A percentile compares a stretch with the other conserved stretches of the same genome.
Evolutionary conservation across 257 asterid species (phyloP).

Genomic region (Nicotiana tomentosiformis): DNA sequence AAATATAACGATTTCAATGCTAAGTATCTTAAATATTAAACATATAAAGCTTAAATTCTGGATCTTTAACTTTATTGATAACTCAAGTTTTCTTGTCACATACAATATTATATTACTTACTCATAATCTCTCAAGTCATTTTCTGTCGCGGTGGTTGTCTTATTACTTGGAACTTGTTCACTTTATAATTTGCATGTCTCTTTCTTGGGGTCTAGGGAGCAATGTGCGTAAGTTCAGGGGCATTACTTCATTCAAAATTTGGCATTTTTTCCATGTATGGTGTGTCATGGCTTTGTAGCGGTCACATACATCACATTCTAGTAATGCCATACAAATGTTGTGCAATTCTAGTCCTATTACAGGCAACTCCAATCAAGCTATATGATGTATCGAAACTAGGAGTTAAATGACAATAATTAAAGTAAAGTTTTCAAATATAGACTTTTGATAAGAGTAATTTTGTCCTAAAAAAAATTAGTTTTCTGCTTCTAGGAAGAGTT

Average conservation of each 20-base stretch:
- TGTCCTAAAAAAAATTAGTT: no score
- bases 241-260: background rate
- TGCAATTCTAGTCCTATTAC: background rate
- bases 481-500: no score
- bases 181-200: background rate
- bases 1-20: fast-evolving
- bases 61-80: no score
- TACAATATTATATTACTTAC: background rate
- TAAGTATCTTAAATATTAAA: no score
- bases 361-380: background rate
- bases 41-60: no score
- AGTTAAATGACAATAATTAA: no score
- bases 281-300: background rate
- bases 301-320: background rate
- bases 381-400: no score
- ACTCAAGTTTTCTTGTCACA: no score
- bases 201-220: background rate
- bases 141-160: background rate
- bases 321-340: no score
- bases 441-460: no score
- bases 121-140: background rate
- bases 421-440: no score
- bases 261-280: background rate
- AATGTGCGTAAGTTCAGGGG: background rate
- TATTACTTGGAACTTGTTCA: background rate